Evolutionary conservation across 495 filamentous ascomycete species (phyloP).

Genomic region (Annulohypoxylon stygium): DNA sequence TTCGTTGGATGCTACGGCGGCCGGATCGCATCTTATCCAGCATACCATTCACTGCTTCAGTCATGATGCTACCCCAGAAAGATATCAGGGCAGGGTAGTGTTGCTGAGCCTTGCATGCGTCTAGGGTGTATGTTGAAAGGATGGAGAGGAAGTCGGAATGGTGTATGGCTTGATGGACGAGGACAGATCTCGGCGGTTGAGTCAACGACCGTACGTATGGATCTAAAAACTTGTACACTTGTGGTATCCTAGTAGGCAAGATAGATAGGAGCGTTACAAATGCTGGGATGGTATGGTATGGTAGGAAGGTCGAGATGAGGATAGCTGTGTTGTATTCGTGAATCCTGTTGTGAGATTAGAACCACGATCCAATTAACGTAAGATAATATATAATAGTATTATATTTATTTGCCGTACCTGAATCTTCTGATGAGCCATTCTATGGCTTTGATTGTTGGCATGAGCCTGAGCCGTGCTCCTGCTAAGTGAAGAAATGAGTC

Average conservation of each 20-base stretch:
- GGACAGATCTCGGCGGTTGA: constrained; percentile 79
- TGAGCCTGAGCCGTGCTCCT: constrained; percentile 79
- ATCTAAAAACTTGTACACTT: constrained; percentile 83
- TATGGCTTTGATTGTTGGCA: constrained; percentile 86
- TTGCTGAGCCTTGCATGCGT: constrained; percentile 72
- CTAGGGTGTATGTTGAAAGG: constrained; percentile 80
- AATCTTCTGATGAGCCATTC: constrained; percentile 96
- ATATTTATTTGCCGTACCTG: constrained; percentile 69
- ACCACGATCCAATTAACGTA: not conserved
- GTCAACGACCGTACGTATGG: constrained; percentile 83
- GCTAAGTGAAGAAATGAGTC: constrained; percentile 85
- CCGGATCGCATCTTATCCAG: constrained; percentile 81
- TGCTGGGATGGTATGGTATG: constrained; percentile 85
- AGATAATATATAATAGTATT: not conserved
- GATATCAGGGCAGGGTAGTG: constrained; percentile 81
- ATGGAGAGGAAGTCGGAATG: constrained; percentile 76
- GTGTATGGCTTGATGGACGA: constrained; percentile 83
- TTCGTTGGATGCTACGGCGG: constrained; percentile 71
- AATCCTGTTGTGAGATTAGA: constrained; percentile 69
- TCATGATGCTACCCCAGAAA: constrained; percentile 88
- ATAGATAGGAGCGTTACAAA: constrained; percentile 87
- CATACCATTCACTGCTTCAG: constrained; percentile 84
- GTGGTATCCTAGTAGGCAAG: constrained; percentile 76
- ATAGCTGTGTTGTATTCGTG: constrained; percentile 89
- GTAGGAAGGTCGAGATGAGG: constrained; percentile 88